phyloP scores from a whole-genome alignment of 495 filamentous ascomycete genomes.

The Clavariopsis aquatica region DNA sequence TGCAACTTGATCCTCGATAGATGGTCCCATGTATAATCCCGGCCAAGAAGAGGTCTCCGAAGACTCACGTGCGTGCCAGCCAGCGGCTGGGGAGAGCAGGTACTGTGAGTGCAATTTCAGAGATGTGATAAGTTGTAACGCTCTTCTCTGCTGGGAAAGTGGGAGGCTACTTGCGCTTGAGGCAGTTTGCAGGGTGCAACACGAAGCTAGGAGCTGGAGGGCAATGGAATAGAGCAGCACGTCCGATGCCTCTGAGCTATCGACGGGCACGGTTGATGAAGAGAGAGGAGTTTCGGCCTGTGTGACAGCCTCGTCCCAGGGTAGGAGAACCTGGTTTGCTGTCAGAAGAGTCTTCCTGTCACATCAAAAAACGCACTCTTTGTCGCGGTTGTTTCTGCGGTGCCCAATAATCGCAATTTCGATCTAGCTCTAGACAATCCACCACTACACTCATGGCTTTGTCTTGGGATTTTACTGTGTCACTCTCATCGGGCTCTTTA shows the following conservation, averaged over 20 bases:
- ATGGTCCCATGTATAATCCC: constrained; percentile 28
- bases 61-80: constrained; percentile 24
- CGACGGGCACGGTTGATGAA: not conserved
- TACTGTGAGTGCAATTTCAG: constrained; percentile 25
- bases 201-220: constrained; percentile 28
- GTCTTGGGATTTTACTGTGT: not conserved
- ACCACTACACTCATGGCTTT: constrained; percentile 16
- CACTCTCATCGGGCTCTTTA: not conserved
- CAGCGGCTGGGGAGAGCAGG: constrained; percentile 30
- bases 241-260: constrained; percentile 6
- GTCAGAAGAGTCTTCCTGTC: not conserved
- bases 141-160: constrained; percentile 8
- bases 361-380: not conserved
- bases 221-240: constrained; percentile 16
- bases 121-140: constrained; percentile 5
- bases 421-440: constrained; percentile 20
- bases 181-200: constrained; percentile 18
- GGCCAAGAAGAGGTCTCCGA: constrained; percentile 24
- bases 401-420: constrained; percentile 14
- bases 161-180: constrained; percentile 21
- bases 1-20: constrained; percentile 27
- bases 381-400: not conserved
- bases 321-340: not conserved
- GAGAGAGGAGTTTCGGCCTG: not conserved
- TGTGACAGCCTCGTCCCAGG: not conserved